These are phyloP conservation scores for Paraglomus occultum DNA, from an alignment of 192 early-diverging fungal species.

Conservation along the genomic window DNA sequence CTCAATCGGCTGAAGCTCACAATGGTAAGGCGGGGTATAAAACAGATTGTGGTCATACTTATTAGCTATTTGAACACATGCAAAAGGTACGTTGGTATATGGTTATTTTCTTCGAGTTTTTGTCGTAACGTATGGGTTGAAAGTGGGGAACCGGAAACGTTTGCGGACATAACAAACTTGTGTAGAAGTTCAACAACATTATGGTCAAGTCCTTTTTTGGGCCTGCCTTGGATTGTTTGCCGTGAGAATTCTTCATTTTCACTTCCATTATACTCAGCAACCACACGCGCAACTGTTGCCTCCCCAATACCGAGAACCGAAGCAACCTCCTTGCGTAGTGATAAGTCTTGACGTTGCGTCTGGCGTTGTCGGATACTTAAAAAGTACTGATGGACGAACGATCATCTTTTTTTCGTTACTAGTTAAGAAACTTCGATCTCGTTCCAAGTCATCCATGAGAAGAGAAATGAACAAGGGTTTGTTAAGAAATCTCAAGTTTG, in stretches of 20 bases:
- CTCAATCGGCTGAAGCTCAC: constrained; percentile 10
- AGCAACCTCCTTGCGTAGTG: constrained; percentile 12
- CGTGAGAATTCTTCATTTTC: background rate
- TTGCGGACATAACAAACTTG: constrained; percentile 13
- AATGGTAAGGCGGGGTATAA: constrained; percentile 6
- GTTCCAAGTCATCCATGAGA: too few relatives aligned
- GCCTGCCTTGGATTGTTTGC: too few relatives aligned
- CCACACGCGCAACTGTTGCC: constrained; percentile 2
- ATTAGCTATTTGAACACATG: constrained; percentile 2
- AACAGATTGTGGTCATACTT: background rate
- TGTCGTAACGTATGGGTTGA: constrained; percentile 3
- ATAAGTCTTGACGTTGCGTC: background rate
- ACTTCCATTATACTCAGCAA: constrained; percentile 11
- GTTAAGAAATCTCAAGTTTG: too few relatives aligned
- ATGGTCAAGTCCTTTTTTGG: too few relatives aligned
- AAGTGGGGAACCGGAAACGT: background rate
- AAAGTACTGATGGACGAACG: too few relatives aligned
- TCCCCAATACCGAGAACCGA: background rate
- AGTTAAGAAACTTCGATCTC: too few relatives aligned
- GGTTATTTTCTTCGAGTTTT: constrained; percentile 4
- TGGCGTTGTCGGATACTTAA: background rate
- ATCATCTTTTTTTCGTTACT: too few relatives aligned
- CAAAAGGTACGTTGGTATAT: constrained; percentile 1
- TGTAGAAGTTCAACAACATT: too few relatives aligned
- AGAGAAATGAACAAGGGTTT: too few relatives aligned